Base-by-base conservation (phyloP, 192 early-diverging fungal species). In the Diversispora epigaea region DNA sequence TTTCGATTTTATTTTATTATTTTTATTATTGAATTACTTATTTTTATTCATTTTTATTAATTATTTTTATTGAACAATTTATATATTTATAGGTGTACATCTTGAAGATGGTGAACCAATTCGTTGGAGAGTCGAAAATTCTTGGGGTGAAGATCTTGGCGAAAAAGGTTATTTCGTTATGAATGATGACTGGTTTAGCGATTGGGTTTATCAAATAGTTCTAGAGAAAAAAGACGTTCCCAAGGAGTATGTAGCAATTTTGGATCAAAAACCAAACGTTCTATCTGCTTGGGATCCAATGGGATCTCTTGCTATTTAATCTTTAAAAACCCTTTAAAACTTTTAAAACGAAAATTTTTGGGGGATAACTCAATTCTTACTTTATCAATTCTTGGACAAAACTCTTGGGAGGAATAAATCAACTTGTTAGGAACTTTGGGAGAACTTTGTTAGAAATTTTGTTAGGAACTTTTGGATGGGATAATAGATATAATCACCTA, bases 121-220 rank as follows among this genome's bases (percentile, higher is more conserved):
- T 67, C 87, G 92, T 55, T 93, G 92, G 92, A 76, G 91, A 11
- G 87, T 92, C 55, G 90, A 93, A 72, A 92, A 93, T 83, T 84
- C 73, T n/a, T 89, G 89, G 89, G 89, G 91, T 58, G 81, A 84
- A 55, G 77, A 77, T 69, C 78, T 79, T 10, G 92, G 92, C 66
- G 86, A 89, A 62, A 92, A 89, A 80, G 92, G 92, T 2, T 93
- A 91, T 78, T 82, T 89, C 77, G 84, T 86, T n/a, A 91, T 93
- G 92, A 83, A 86, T 17, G 91, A 93, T 80, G 80, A 80, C 6
- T 93, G 92, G 92, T 93, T 93, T 77, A 79, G 76, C 41, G 87
- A 92, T 80, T 93, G 86, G 83, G 89, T 93, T 8, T 93, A 93
- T 84, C 91, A 91, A 82, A 84, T 93, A 63, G 92, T 93, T 41